A percentile compares a stretch with the other conserved stretches of the same genome.
Evolutionary conservation across 2,329 filamentous ascomycete genomes (phyloP).

Genomic region (Pyrenophora tritici-repentis): DNA sequence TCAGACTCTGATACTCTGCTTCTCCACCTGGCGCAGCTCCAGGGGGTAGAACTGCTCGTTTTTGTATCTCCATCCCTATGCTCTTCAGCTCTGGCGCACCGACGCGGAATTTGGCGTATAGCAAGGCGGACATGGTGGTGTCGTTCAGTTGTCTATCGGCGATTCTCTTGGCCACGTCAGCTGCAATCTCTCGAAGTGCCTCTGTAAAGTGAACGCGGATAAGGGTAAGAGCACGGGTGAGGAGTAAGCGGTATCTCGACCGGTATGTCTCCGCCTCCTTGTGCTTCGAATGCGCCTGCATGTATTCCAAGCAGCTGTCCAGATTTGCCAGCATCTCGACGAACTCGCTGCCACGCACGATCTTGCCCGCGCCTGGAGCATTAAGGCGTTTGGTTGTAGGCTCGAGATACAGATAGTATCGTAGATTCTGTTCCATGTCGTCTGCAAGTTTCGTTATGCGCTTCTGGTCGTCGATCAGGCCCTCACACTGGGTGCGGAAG

Average conservation of each 20-base stretch:
- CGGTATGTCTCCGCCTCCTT: constrained; percentile 87
- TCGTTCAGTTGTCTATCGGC: constrained; percentile 71
- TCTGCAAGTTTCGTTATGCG: constrained; percentile 79
- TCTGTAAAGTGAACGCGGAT: constrained; percentile 70
- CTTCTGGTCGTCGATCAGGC: constrained; percentile 79
- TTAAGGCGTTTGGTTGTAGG: constrained; percentile 88
- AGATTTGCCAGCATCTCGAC: constrained; percentile 85
- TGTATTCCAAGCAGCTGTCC: constrained; percentile 90
- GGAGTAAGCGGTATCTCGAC: constrained; percentile 81
- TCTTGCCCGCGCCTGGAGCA: constrained; percentile 82
- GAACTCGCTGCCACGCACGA: constrained; percentile 84
- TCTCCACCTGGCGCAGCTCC: constrained; percentile 63
- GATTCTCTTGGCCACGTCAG: constrained; percentile 66
- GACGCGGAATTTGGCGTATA: constrained; percentile 73
- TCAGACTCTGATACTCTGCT: constrained; percentile 68
- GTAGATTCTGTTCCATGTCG: constrained; percentile 84
- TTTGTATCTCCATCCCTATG: constrained; percentile 70
- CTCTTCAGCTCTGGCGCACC: constrained; percentile 68
- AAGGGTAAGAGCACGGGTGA: constrained; percentile 70
- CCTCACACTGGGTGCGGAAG: constrained; percentile 91
- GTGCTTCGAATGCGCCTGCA: constrained; percentile 82
- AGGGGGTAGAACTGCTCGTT: constrained; percentile 64
- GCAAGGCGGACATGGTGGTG: constrained; percentile 70
- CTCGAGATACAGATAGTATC: constrained; percentile 93
- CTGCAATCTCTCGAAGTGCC: constrained; percentile 65